A percentile compares a stretch with the other conserved stretches of the same genome.
phyloP scores from a whole-genome alignment of 2,329 filamentous ascomycete species.

The Dothistroma pini region DNA sequence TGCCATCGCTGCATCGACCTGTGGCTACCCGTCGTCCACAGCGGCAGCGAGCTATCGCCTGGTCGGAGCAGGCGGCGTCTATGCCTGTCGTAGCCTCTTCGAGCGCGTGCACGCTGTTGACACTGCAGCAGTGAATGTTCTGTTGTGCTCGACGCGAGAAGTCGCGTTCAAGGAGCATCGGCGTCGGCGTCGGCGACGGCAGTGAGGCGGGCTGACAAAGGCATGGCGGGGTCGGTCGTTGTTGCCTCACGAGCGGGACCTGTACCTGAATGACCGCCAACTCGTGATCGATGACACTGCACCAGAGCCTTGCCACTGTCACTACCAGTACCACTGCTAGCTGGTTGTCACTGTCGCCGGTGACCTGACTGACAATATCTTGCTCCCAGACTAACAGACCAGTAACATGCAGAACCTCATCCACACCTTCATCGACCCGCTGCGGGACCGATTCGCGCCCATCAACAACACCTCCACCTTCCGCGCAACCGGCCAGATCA shows the following conservation, averaged over 20 bases:
- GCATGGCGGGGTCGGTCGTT: background rate
- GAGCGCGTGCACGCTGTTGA: background rate
- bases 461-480: constrained; percentile 90
- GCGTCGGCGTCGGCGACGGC: background rate
- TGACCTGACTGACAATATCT: background rate
- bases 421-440: constrained; percentile 78
- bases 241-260: background rate
- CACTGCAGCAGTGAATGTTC: background rate
- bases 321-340: too few species aligned
- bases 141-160: background rate
- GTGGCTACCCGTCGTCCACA: too few species aligned
- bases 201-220: background rate
- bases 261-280: background rate
- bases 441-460: constrained; percentile 87
- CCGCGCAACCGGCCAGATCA: constrained; percentile 89
- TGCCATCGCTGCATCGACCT: too few species aligned
- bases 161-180: background rate
- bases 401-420: constrained; percentile 79
- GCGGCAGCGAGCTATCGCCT: too few species aligned
- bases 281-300: background rate
- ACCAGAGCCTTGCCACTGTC: background rate
- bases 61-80: too few species aligned
- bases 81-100: too few species aligned
- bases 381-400: background rate
- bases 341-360: background rate